phyloP scores from a whole-genome alignment of 2,329 filamentous ascomycete genomes.

The Helminthosporium solani region DNA sequence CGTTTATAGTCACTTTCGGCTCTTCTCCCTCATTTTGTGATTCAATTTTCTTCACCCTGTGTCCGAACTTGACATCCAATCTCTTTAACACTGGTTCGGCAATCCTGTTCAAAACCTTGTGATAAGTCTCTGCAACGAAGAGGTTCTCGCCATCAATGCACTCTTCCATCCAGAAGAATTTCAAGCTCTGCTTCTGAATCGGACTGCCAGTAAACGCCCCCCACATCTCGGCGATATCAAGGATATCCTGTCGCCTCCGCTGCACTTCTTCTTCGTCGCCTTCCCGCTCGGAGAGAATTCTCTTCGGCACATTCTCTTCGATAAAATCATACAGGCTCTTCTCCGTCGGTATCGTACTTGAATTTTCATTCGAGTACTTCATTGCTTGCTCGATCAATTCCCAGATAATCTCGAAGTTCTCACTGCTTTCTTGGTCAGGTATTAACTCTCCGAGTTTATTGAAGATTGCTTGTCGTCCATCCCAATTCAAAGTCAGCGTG shows the following conservation, averaged over 20 bases:
- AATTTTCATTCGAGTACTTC: slow-evolving; percentile 61
- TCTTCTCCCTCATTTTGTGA: slow-evolving; percentile 19
- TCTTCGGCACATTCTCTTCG: slow-evolving; percentile 48
- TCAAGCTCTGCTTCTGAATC: slow-evolving; percentile 65
- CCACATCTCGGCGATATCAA: slow-evolving; percentile 65
- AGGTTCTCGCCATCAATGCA: slow-evolving; percentile 71
- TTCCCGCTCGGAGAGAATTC: slow-evolving; percentile 39
- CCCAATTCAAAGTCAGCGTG: slow-evolving; percentile 55
- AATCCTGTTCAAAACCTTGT: slow-evolving; percentile 60
- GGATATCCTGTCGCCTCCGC: slow-evolving; percentile 50
- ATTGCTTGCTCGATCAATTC: slow-evolving; percentile 68
- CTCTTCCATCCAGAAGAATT: slow-evolving; percentile 77
- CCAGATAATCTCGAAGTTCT: slow-evolving; percentile 61
- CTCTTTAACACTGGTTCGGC: slow-evolving; percentile 57
- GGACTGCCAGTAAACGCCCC: slow-evolving; percentile 70
- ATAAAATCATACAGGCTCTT: slow-evolving; percentile 61
- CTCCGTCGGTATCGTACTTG: slow-evolving; percentile 52
- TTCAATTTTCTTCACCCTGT: slow-evolving; percentile 49
- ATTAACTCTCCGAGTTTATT: slow-evolving; percentile 59
- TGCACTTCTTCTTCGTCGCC: slow-evolving; percentile 40
- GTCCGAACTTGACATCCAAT: slow-evolving; percentile 56
- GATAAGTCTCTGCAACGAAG: slow-evolving; percentile 63
- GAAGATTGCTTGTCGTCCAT: slow-evolving; percentile 57
- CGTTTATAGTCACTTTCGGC: slow-evolving; percentile 43
- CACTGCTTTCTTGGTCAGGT: slow-evolving; percentile 39